Conservation (phyloP, 768 basidiomycete genomes). For the Naganishia onofrii region DNA sequence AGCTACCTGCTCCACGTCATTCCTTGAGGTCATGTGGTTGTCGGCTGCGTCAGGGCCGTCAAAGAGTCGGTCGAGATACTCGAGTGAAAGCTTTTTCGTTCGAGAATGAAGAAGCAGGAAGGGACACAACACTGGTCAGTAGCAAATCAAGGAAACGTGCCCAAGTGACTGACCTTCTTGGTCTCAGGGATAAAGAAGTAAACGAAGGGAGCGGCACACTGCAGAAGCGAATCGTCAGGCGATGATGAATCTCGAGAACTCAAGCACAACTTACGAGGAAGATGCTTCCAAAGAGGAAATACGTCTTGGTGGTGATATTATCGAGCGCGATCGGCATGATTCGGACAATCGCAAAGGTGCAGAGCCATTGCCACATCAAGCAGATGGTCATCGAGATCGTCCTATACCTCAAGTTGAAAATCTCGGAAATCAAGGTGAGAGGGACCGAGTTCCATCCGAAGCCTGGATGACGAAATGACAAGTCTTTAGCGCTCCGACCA, state of each 20-base stretch:
- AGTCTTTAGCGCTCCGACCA: neutral
- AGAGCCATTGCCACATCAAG: constrained; percentile 32
- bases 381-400: constrained; percentile 36
- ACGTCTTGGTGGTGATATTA: constrained; percentile 26
- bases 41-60: neutral
- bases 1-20: constrained; percentile 11
- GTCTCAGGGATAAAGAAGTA: constrained; percentile 38
- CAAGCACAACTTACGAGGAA: constrained; percentile 26
- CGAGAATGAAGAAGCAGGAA: no score
- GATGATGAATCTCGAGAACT: neutral
- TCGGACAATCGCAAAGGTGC: constrained; percentile 25
- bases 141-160: no score
- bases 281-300: constrained; percentile 27
- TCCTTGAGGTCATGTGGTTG: no score
- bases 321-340: constrained; percentile 29
- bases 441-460: constrained; percentile 29
- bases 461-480: neutral
- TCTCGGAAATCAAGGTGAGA: constrained; percentile 33
- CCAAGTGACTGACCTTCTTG: no score
- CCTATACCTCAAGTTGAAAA: constrained; percentile 33
- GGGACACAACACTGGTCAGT: no score
- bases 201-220: constrained; percentile 28
- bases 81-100: constrained; percentile 17
- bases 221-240: neutral
- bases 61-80: constrained; percentile 27